Evolutionary conservation across 352 stramenopile species (phyloP), one percentile per base, ranked within the genome.

Genomic region (Pythium phragmiticola): DNA sequence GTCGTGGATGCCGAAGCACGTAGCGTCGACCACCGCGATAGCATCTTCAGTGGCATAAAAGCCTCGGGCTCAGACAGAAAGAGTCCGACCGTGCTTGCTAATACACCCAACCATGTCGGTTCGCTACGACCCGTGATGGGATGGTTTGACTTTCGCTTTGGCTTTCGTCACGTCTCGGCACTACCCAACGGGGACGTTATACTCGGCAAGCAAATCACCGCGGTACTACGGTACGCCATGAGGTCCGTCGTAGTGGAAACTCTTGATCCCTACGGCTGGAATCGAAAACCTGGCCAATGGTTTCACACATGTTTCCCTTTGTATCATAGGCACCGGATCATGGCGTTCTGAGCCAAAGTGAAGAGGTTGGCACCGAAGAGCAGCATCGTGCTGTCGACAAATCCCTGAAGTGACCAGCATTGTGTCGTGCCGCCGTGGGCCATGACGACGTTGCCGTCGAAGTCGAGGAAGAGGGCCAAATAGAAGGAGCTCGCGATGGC

Each of bases 51-150:
- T 36, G 17, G 62, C 54, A 3, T 46, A 30, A 74, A 28, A 2
- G 57, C 54, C 50, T 63, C 57, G 1, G 62, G 67, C 16, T 62
- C 61, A 7, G 62, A 73, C 6, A 73, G 39, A 42, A 73, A 69
- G 13, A 66, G 51, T n/a, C 66, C 63, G 50, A 69, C 51, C 34
- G 13, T 49, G 37, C 30, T 64, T 56, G 2, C 47, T 48, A 13
- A 39, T 5, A 13, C 34, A 39, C 11, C 34, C 5, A 8, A 5
- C 7, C 34, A 5, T 5, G 34, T 8, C 34, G 34, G 7, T 39
- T 39, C 34, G 34, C 34, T 3, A 5, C 26, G 23, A 39, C 42
- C 46, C 50, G 9, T 2, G 30, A 46, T 28, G 7, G 19, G 16
- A 21, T 54, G 16, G 30, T 12, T n/a, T 66, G 60, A 13, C 14